Percentiles rank a stretch among this genome's conserved stretches.
phyloP scores from a whole-genome alignment of 768 basidiomycete species.

The Mycena venus region DNA sequence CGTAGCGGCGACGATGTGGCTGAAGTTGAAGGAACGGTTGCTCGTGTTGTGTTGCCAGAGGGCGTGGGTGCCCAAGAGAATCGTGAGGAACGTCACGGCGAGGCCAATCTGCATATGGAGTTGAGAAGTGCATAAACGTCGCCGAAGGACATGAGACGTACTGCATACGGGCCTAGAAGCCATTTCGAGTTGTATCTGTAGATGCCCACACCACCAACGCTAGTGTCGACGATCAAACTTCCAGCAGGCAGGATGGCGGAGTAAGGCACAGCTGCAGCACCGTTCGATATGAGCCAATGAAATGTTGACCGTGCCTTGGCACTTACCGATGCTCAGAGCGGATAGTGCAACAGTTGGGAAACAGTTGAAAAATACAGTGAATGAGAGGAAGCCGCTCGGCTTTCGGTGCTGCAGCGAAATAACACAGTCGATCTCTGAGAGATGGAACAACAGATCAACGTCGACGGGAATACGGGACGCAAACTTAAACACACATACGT shows the following conservation, averaged over 20 bases:
- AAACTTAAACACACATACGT: background rate
- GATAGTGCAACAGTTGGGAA: constrained; percentile 7
- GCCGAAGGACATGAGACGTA: background rate
- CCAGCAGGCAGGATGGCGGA: constrained; percentile 7
- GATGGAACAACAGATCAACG: background rate
- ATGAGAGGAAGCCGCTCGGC: background rate
- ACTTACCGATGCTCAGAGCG: constrained; percentile 7
- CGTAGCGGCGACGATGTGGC: constrained; percentile 3
- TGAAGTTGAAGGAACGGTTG: constrained; percentile 11
- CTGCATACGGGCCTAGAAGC: background rate
- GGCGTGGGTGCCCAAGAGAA: background rate
- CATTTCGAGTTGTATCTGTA: background rate
- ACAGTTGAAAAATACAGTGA: constrained; percentile 2
- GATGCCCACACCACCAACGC: background rate
- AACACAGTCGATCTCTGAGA: constrained; percentile 4
- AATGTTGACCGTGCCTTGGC: background rate
- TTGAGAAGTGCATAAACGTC: background rate
- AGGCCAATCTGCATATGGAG: background rate
- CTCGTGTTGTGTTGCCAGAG: constrained; percentile 9
- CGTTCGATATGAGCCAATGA: background rate
- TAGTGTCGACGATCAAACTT: constrained; percentile 4
- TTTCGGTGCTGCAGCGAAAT: background rate
- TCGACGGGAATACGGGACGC: background rate
- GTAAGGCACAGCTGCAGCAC: background rate
- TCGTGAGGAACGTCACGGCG: background rate